A percentile compares a stretch with the other conserved stretches of the same genome.
Conservation (phyloP, 1,139 yeast genomes). For the Geotrichum phurueaensis region DNA sequence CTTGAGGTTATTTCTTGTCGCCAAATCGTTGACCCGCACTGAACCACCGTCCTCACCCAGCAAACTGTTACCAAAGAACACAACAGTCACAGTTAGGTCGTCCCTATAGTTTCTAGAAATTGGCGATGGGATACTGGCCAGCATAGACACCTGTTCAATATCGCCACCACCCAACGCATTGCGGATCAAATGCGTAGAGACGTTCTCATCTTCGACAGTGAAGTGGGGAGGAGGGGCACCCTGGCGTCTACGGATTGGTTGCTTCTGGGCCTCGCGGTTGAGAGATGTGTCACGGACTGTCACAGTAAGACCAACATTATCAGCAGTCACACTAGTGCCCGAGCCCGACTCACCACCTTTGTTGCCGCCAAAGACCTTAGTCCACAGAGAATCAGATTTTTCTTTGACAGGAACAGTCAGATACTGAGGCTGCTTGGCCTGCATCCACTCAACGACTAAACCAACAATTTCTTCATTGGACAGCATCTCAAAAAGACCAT, state of each 20-base stretch:
- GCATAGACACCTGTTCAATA: slow-evolving; percentile 77
- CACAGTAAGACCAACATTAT: slow-evolving; percentile 18
- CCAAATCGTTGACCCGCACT: slow-evolving; percentile 16
- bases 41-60: slow-evolving; percentile 17
- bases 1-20: slow-evolving; percentile 18
- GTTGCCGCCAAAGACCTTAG: slow-evolving; percentile 10
- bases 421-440: slow-evolving; percentile 55
- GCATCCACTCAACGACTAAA: slow-evolving; percentile 96
- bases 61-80: slow-evolving; percentile 64
- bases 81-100: slow-evolving; percentile 92
- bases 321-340: slow-evolving; percentile 4
- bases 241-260: slow-evolving; percentile 46
- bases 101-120: slow-evolving; percentile 88
- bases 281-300: slow-evolving; percentile 33
- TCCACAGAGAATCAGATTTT: slow-evolving; percentile 10
- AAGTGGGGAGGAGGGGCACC: slow-evolving; percentile 39
- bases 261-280: slow-evolving; percentile 49
- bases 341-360: slow-evolving; percentile 1
- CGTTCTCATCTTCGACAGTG: slow-evolving; percentile 70
- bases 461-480: slow-evolving; percentile 90
- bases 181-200: slow-evolving; percentile 85
- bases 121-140: slow-evolving; percentile 87
- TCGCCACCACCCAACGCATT: slow-evolving; percentile 87
- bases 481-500: slow-evolving; percentile 87
- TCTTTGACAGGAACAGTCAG: slow-evolving; percentile 26